Evolutionary conservation across 108 stramenopile genomes (phyloP).

Genomic region (Phaeodactylum tricornutum): DNA sequence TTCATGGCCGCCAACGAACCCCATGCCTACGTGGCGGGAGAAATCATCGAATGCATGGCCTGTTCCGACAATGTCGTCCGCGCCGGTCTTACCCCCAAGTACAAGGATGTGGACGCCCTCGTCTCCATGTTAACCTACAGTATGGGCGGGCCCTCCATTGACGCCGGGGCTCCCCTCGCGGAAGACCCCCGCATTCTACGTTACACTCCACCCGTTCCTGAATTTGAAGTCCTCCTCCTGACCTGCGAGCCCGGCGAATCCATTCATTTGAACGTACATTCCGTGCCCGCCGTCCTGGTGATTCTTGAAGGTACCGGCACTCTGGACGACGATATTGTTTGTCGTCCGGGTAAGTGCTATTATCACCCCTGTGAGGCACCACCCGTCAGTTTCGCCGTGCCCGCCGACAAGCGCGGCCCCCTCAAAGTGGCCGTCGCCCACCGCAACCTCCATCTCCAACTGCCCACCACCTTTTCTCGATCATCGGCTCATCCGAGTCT

Average conservation of each 20-base stretch:
- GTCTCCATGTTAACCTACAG: constrained; percentile 92
- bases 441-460: constrained; percentile 44
- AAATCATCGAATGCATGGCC: constrained; percentile 98
- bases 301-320: constrained; percentile 64
- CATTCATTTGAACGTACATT: constrained; percentile 30
- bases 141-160: constrained; percentile 69
- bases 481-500: no score
- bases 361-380: constrained; percentile 24
- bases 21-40: constrained; percentile 93
- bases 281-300: constrained; percentile 51
- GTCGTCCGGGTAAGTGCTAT: constrained; percentile 55
- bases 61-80: constrained; percentile 98
- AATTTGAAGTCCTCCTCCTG: constrained; percentile 71
- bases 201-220: constrained; percentile 69
- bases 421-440: constrained; percentile 69
- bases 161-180: constrained; percentile 42
- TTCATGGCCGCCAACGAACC: constrained; percentile 90
- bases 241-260: constrained; percentile 54
- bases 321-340: constrained; percentile 48
- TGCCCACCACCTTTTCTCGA: constrained; percentile 41
- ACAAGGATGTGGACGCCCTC: constrained; percentile 93
- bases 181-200: constrained; percentile 53
- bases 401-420: constrained; percentile 37
- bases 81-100: constrained; percentile 97
- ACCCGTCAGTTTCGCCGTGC: constrained; percentile 40